Percentiles rank a stretch among this genome's conserved stretches.
phyloP scores from a whole-genome alignment of 768 basidiomycete species.

The Rhizopogon vinicolor region DNA sequence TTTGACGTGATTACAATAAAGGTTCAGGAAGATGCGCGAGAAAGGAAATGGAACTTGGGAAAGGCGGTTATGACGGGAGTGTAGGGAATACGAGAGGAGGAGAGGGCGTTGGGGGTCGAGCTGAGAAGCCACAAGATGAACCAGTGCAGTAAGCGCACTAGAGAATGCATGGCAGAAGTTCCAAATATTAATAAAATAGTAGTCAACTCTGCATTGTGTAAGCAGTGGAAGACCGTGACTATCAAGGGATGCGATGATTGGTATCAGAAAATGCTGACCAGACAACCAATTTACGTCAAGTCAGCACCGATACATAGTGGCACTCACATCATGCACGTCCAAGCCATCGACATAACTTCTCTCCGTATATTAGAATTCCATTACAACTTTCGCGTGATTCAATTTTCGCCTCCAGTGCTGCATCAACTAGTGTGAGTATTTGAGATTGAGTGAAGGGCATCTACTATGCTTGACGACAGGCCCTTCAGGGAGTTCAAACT shows the following conservation, averaged over 20 bases:
- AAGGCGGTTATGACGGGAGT: constrained; percentile 82
- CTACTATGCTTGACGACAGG: no score
- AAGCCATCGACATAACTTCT: constrained; percentile 64
- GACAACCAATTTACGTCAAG: constrained; percentile 7
- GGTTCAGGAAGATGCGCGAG: constrained; percentile 32
- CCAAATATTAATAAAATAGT: constrained; percentile 53
- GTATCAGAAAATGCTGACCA: constrained; percentile 72
- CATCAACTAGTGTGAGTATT: constrained; percentile 32
- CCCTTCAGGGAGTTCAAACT: no score
- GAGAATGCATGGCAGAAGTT: constrained; percentile 10
- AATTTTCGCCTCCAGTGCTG: constrained; percentile 45
- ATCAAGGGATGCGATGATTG: constrained; percentile 70
- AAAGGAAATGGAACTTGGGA: constrained; percentile 53
- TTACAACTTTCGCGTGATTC: constrained; percentile 56
- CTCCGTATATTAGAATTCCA: constrained; percentile 81
- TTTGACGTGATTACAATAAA: constrained; percentile 61
- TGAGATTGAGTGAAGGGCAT: no score
- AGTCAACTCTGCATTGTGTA: constrained; percentile 58
- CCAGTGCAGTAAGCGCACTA: constrained; percentile 47
- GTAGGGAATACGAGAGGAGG: constrained; percentile 76
- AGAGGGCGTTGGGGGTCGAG: constrained; percentile 19
- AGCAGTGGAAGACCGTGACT: constrained; percentile 41
- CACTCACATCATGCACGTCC: constrained; percentile 63
- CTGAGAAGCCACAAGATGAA: constrained; percentile 12
- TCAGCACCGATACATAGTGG: neutral